These are phyloP conservation scores for Eucalyptus brandiana DNA, from an alignment of 345 rosid species.

Conservation along the genomic window DNA sequence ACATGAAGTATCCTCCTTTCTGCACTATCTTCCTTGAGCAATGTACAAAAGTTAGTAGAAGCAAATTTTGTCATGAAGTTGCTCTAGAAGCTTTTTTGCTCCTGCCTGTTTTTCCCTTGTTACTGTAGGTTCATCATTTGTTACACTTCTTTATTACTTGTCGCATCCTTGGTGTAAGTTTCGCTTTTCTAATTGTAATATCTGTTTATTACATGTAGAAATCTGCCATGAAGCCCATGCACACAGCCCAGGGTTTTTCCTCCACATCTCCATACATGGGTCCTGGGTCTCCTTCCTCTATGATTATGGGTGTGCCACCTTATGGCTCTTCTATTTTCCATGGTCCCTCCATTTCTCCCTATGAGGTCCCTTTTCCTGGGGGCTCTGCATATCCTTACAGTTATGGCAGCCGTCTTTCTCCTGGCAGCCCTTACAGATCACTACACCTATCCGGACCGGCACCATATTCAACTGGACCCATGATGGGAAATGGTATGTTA, in stretches of 20 bases:
- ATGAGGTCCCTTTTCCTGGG: slow-evolving; percentile 81
- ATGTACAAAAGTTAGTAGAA: not conserved
- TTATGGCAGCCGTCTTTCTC: slow-evolving; percentile 61
- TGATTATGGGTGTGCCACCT: slow-evolving; percentile 86
- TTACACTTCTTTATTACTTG: not conserved
- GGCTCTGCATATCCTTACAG: slow-evolving; percentile 88
- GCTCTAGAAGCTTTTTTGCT: not conserved
- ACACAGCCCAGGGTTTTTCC: slow-evolving; percentile 48
- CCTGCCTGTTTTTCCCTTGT: not conserved
- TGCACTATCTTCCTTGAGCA: not conserved
- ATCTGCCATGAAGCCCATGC: slow-evolving; percentile 69
- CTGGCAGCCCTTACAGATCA: slow-evolving; percentile 81
- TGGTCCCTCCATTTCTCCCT: slow-evolving; percentile 78
- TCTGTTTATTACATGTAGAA: slow-evolving; percentile 30
- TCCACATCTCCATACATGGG: slow-evolving; percentile 74
- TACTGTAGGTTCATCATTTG: not conserved
- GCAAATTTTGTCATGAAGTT: not conserved
- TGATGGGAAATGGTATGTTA: slow-evolving; percentile 67
- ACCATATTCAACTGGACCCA: slow-evolving; percentile 77
- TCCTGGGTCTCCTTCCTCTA: slow-evolving; percentile 66
- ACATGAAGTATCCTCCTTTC: not conserved
- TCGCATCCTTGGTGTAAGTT: not conserved
- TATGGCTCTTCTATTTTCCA: slow-evolving; percentile 81
- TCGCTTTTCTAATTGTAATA: not conserved
- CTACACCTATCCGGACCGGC: slow-evolving; percentile 75